Base-by-base conservation (phyloP, 257 asterid species). In the Ligustrum vulgare region DNA sequence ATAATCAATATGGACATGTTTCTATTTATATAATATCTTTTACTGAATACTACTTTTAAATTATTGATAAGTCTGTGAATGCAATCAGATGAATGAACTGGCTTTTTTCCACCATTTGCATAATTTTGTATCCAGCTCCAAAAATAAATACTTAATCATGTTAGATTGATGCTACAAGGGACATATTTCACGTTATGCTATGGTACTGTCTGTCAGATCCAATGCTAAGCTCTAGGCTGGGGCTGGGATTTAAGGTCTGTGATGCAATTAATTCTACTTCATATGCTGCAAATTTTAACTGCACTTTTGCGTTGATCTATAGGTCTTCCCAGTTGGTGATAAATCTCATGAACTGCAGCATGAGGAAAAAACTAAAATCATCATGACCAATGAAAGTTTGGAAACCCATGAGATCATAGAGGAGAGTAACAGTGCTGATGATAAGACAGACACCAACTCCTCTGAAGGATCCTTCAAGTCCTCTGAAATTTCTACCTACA, bases 241-340 rank as follows among this genome's bases (percentile, higher is more conserved):
- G 31, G 64, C 23, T 10, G 62, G 11, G 20, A 15, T 60, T 56
- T 22, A 31, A 35, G 11, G 28, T 6, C 32, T 6, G 4, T 41
- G 35, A 67, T 15, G 36, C 10, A 45, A 9, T n/a, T 10, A 28
- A 12, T 67, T 77, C 43, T 68, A 67, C 36, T 72, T 80, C 78
- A 54, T 51, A 63, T 67, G 72, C 71, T 82, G 73, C 82, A 71
- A 75, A 72, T 69, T 79, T 73, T 71, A 51, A 47, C 63, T 63
- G 49, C 75, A 36, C 34, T 70, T 64, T 74, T 78, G 76, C 32
- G 49, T 72, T 80, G 71, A 69, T 74, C 72, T 85, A 66, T 85
- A 94, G 99, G 94, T 86, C 79, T 67, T 70, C 75, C 84, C 88
- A 33, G 85, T 82, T 58, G 87, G 88, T 70, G 91, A 86, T 45